These are phyloP conservation scores for Pseudocercospora vitis DNA, from an alignment of 2,329 filamentous ascomycete genomes.

Conservation along the genomic window DNA sequence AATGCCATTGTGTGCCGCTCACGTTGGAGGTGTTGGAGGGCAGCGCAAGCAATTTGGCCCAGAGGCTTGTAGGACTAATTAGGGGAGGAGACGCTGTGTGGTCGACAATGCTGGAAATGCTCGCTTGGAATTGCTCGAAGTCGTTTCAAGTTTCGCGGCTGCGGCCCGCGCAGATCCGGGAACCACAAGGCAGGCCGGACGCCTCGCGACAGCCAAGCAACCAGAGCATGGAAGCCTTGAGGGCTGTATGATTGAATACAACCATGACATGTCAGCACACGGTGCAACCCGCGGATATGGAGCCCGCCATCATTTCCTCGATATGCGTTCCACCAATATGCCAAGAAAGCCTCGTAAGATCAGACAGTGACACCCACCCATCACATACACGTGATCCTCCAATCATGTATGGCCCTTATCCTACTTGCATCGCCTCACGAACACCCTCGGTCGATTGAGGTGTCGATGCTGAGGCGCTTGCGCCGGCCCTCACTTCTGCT, in stretches of 20 bases:
- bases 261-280: too few species aligned
- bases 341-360: too few species aligned
- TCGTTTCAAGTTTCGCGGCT: neutral
- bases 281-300: too few species aligned
- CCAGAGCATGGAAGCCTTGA: too few species aligned
- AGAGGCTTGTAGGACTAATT: neutral
- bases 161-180: neutral
- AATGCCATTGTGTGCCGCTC: too few species aligned
- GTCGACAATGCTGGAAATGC: neutral
- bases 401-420: too few species aligned
- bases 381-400: too few species aligned
- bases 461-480: neutral
- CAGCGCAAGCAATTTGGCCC: neutral
- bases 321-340: too few species aligned
- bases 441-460: neutral
- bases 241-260: neutral
- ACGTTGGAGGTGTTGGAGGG: too few species aligned
- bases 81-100: neutral
- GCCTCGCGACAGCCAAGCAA: neutral
- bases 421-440: neutral
- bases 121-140: neutral
- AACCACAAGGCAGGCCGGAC: too few species aligned
- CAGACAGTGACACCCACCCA: too few species aligned
- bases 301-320: too few species aligned
- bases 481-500: slow-evolving; percentile 44